Base-by-base conservation (phyloP, 169 alveolate species). In the Plasmodium yoelii region DNA sequence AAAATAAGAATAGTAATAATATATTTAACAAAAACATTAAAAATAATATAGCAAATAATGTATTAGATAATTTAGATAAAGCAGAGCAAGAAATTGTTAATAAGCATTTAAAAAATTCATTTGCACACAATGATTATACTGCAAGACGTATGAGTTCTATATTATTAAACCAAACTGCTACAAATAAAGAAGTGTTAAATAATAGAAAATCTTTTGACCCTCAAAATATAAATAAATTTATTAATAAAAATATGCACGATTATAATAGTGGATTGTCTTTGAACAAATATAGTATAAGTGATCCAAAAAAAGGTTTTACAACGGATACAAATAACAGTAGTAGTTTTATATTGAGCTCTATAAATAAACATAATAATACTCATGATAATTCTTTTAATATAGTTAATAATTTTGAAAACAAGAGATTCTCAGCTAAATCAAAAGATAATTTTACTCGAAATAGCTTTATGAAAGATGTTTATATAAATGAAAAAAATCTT, bases 61-160 rank as follows among this genome's bases (percentile, higher is more conserved):
- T 77, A 12, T 63, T 77, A 28, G 88, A 61, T 63, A 77, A 77
- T 77, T 63, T 77, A 49, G 88, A 77, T 44, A 77, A 77, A 44
- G 88, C 88, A 2, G 88, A 77, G 47, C 75, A 77, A 51, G 77
- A 77, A 63, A 77, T 77, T 44, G 77, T 77, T n/a, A 77, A 77
- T 42, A 77, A 64, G 24, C 88, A 77, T 64, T 77, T 77, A 59
- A 77, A 77, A 68, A 77, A 77, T 63, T 77, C 88, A 19, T 39
- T 75, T 13, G 13, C 69, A 49, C 74, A 63, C 28, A 75, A 75
- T 67, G 88, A 75, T 46, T 75, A 75, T 42, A 74, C 49, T 4
- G 88, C 88, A 19, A 53, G 74, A 55, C 61, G 88, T 53, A 75
- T 75, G 88, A 75, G 88, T 19, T 75, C 88, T 5, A 63, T 75